Evolutionary conservation across 2,329 filamentous ascomycete genomes (phyloP).

Genomic region (Elsinoe necatrix): DNA sequence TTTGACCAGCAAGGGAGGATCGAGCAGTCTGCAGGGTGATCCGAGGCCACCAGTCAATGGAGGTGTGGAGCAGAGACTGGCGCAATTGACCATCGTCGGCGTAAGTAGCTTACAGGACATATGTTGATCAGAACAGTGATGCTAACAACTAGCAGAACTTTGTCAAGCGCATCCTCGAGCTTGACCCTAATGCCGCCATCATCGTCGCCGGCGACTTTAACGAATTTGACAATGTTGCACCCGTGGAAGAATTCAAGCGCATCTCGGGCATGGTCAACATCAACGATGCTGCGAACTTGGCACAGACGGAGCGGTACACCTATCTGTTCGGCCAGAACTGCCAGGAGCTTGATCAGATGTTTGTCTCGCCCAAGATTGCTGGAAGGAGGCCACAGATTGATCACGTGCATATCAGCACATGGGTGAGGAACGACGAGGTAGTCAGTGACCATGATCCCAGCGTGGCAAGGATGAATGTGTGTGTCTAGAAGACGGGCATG

Average conservation of each 20-base stretch:
- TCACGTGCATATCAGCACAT: constrained; percentile 65
- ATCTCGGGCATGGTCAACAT: constrained; percentile 52
- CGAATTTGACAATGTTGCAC: constrained; percentile 58
- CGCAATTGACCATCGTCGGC: constrained; percentile 52
- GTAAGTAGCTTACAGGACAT: constrained; percentile 30
- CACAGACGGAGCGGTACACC: constrained; percentile 55
- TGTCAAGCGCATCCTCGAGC: constrained; percentile 48
- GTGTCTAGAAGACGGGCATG: constrained; percentile 26
- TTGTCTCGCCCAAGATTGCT: constrained; percentile 47
- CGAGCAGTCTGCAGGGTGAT: constrained; percentile 57
- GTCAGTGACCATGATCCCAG: constrained; percentile 63
- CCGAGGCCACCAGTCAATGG: constrained; percentile 58
- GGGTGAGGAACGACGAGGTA: constrained; percentile 49
- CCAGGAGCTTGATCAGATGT: constrained; percentile 64
- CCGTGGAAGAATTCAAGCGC: constrained; percentile 46
- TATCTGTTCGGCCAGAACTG: constrained; percentile 63
- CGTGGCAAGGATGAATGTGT: constrained; percentile 56
- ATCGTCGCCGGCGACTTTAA: constrained; percentile 63
- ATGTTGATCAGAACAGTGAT: background rate
- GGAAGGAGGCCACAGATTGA: constrained; percentile 43
- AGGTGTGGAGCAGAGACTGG: constrained; percentile 48
- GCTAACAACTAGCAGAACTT: constrained; percentile 37
- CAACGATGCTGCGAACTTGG: constrained; percentile 50
- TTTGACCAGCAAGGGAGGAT: constrained; percentile 58
- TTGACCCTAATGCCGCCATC: constrained; percentile 49